These are phyloP conservation scores for Decorospora gaudefroyi DNA, from an alignment of 2,329 filamentous ascomycete species.

Conservation along the genomic window DNA sequence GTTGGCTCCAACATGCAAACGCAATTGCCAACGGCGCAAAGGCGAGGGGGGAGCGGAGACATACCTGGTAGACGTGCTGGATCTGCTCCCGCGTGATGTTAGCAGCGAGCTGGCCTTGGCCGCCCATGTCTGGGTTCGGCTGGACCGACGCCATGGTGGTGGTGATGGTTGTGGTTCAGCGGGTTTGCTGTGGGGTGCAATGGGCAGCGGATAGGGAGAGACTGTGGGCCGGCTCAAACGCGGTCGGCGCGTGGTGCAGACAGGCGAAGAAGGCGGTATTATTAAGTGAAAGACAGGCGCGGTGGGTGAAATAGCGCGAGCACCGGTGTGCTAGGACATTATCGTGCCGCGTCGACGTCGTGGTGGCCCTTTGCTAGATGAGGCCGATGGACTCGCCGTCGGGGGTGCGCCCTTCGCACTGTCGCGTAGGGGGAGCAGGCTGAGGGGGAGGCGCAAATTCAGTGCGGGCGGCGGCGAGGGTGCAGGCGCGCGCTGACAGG, in stretches of 20 bases:
- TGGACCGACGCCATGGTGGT: conserved; percentile 77
- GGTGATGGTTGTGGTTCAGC: conserved; percentile 23
- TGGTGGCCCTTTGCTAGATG: conserved; percentile 30
- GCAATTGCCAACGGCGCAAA: conserved; percentile 10
- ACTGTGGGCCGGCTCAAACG: conserved; percentile 20
- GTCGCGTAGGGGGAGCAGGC: conserved; percentile 39
- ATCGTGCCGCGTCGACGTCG: conserved; percentile 39
- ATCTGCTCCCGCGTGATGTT: conserved; percentile 77
- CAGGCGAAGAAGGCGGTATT: conserved; percentile 28
- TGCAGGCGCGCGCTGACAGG: conserved; percentile 36
- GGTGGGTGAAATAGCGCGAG: conserved; percentile 29
- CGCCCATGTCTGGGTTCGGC: conserved; percentile 68
- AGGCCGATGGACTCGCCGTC: conserved; percentile 39
- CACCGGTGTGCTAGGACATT: conserved; percentile 43
- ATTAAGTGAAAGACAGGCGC: conserved; percentile 33
- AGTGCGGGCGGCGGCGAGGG: conserved; percentile 28
- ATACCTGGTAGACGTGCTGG: conserved; percentile 72
- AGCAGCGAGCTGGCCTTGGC: conserved; percentile 64
- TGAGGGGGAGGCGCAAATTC: conserved; percentile 38
- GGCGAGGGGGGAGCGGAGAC: conserved; percentile 29
- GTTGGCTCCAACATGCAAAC: conserved; percentile 18
- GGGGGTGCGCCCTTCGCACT: conserved; percentile 37
- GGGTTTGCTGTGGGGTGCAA: conserved; percentile 23
- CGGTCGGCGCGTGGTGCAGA: conserved; percentile 25
- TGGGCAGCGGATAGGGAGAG: conserved; percentile 16